Percentiles rank a stretch among this genome's conserved stretches.
Conservation (phyloP, 768 basidiomycete genomes). For the Trametes gibbosa region DNA sequence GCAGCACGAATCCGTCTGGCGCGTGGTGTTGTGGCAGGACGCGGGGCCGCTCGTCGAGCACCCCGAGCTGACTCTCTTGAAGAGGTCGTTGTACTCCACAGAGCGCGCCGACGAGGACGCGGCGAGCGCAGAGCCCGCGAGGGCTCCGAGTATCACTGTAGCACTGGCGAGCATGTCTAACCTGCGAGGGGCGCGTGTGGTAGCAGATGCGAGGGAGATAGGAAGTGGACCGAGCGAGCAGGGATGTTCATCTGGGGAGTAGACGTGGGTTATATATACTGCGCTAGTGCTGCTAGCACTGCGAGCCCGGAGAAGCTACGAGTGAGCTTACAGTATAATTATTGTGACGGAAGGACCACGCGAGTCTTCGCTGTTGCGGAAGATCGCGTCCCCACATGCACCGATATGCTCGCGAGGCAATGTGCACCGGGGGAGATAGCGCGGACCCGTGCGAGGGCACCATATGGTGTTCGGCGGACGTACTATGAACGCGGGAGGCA, state of each 20-base stretch:
- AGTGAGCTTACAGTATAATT: neutral
- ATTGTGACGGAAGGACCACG: neutral
- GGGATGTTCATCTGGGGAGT: neutral
- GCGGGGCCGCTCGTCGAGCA: conserved; percentile 47
- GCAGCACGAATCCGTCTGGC: conserved; percentile 51
- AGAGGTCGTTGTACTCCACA: conserved; percentile 25
- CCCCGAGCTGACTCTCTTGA: conserved; percentile 43
- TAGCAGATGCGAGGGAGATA: neutral
- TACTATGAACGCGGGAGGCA: neutral
- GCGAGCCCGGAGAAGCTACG: neutral
- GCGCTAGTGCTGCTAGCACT: neutral
- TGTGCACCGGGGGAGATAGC: conserved; percentile 6
- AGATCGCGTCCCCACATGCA: conserved; percentile 4
- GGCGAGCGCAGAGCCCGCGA: conserved; percentile 23
- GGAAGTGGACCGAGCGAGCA: neutral
- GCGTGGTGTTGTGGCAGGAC: conserved; percentile 55
- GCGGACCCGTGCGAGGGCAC: neutral
- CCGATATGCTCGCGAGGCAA: neutral
- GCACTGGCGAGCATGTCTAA: conserved; percentile 23
- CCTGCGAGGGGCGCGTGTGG: no score
- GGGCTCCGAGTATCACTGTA: conserved; percentile 23
- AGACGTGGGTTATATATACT: neutral
- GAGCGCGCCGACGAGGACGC: conserved; percentile 6
- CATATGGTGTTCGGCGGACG: neutral
- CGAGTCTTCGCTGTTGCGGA: conserved; percentile 8